Conservation (phyloP, 225 moss, liverwort and hornwort species). For the Straminergon stramineum region DNA sequence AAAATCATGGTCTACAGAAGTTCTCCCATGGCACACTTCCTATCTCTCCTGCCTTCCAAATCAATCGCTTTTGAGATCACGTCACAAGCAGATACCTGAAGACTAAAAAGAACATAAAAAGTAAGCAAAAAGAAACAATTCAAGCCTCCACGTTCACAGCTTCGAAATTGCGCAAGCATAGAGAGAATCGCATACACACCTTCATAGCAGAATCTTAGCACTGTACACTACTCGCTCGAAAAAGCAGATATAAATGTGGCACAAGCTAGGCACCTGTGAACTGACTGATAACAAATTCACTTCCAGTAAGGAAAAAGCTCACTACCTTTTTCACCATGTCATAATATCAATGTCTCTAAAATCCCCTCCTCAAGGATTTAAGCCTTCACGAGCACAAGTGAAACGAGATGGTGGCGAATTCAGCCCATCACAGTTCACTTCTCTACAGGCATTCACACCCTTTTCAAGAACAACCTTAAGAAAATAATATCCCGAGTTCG, state of each 20-base stretch:
- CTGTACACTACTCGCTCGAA: not conserved
- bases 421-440: not conserved
- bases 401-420: not conserved
- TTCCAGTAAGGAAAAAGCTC: not conserved
- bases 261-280: not conserved
- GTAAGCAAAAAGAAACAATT: not conserved
- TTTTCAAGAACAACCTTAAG: not conserved
- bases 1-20: not conserved
- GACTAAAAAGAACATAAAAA: not conserved
- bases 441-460: not conserved
- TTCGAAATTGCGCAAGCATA: not conserved
- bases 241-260: not conserved
- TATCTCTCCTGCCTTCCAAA: not conserved
- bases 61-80: not conserved
- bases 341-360: not conserved
- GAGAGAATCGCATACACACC: not conserved
- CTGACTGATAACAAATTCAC: not conserved
- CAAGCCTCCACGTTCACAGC: not conserved
- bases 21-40: not conserved
- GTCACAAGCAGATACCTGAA: not conserved
- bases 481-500: not conserved
- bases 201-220: not conserved
- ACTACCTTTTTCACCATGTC: not conserved
- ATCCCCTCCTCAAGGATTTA: not conserved
- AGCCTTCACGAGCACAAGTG: not conserved